These are phyloP conservation scores for Cyberlindnera americana DNA, from an alignment of 805 yeast genomes.

Conservation along the genomic window DNA sequence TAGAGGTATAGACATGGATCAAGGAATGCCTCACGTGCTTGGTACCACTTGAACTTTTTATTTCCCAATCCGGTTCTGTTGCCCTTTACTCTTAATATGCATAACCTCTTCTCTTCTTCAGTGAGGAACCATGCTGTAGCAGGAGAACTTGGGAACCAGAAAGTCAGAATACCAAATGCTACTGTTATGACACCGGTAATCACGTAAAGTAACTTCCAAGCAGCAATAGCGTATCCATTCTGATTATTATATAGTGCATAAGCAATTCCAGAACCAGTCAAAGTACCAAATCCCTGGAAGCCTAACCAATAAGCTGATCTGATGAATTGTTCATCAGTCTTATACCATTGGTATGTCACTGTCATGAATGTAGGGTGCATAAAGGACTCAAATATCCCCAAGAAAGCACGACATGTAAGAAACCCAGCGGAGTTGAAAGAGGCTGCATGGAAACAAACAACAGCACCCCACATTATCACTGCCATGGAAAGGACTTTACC, in stretches of 20 bases:
- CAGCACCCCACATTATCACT: slow-evolving; percentile 56
- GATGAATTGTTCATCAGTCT: slow-evolving; percentile 39
- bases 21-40: slow-evolving; percentile 46
- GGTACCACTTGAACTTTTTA: slow-evolving; percentile 48
- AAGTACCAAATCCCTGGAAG: slow-evolving; percentile 42
- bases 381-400: slow-evolving; percentile 50
- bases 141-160: slow-evolving; percentile 58
- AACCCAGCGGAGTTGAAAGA: slow-evolving; percentile 32
- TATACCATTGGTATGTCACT: slow-evolving; percentile 58
- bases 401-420: slow-evolving; percentile 41
- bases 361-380: slow-evolving; percentile 55
- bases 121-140: slow-evolving; percentile 43
- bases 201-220: slow-evolving; percentile 61
- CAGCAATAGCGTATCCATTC: slow-evolving; percentile 37
- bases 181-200: slow-evolving; percentile 59
- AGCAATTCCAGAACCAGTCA: slow-evolving; percentile 50
- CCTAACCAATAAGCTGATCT: slow-evolving; percentile 43
- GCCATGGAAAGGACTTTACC: slow-evolving; percentile 45
- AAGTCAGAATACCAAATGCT: slow-evolving; percentile 41
- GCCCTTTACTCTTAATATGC: slow-evolving; percentile 47
- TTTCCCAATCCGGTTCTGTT: slow-evolving; percentile 59
- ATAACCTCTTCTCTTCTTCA: slow-evolving; percentile 42
- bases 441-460: slow-evolving; percentile 49
- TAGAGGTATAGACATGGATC: slow-evolving; percentile 49
- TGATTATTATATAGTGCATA: slow-evolving; percentile 44